phyloP scores from a whole-genome alignment of 495 filamentous ascomycete genomes.

The Pyrenula aspistea region DNA sequence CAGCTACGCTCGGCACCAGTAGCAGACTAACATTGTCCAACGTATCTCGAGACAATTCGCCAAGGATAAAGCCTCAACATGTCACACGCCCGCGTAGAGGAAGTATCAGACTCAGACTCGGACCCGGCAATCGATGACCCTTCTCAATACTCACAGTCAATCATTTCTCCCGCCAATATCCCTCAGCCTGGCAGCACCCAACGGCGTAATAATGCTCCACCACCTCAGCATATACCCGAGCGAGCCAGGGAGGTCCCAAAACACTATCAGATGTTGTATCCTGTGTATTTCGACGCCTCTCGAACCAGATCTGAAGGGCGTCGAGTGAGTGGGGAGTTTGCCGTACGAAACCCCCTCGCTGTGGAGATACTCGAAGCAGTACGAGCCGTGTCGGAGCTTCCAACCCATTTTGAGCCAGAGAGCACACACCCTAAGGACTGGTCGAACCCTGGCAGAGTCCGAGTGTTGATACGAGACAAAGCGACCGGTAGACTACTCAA shows the following conservation, averaged over 20 bases:
- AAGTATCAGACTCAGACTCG: constrained; percentile 67
- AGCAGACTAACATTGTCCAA: too few species aligned
- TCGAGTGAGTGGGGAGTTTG: constrained; percentile 56
- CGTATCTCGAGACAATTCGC: too few species aligned
- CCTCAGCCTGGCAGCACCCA: constrained; percentile 14
- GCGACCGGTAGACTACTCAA: constrained; percentile 29
- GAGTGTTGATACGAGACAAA: constrained; percentile 57
- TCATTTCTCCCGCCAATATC: constrained; percentile 24
- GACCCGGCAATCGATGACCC: constrained; percentile 65
- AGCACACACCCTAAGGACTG: constrained; percentile 94
- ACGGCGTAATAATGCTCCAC: constrained; percentile 7
- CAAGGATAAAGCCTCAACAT: too few species aligned
- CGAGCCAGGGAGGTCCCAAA: constrained; percentile 31
- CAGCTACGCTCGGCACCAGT: too few species aligned
- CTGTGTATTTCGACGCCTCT: constrained; percentile 77
- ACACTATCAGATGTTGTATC: constrained; percentile 77
- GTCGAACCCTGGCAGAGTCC: constrained; percentile 88
- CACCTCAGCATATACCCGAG: constrained; percentile 19
- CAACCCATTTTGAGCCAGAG: constrained; percentile 74
- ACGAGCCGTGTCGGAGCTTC: constrained; percentile 22
- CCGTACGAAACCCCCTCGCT: constrained; percentile 77
- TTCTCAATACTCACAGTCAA: constrained; percentile 17
- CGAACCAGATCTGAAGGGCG: constrained; percentile 69
- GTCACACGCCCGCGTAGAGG: constrained; percentile 82
- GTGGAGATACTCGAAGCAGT: constrained; percentile 81